A percentile compares a stretch with the other conserved stretches of the same genome.
Evolutionary conservation across 257 asterid genomes (phyloP).

Genomic region (Rhazya stricta): DNA sequence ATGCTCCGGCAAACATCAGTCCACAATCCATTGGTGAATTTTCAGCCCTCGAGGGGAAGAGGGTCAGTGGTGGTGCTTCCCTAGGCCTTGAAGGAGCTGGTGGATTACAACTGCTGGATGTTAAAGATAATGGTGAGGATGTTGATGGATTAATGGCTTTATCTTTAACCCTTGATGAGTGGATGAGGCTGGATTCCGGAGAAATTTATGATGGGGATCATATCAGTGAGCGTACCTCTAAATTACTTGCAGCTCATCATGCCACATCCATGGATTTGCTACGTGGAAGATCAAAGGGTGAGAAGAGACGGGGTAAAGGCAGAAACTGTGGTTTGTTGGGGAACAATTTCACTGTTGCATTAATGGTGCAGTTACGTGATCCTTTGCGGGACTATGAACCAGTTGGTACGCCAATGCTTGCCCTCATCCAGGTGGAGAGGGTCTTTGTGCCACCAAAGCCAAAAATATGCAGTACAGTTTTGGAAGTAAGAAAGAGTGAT

Average conservation of each 20-base stretch:
- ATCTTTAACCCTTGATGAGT: slow-evolving; percentile 84
- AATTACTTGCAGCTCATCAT: slow-evolving; percentile 86
- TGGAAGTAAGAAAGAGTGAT: slow-evolving; percentile 27
- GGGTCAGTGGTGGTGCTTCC: slow-evolving; percentile 42
- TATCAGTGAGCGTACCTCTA: slow-evolving; percentile 62
- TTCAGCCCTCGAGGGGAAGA: slow-evolving; percentile 73
- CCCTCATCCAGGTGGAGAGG: slow-evolving; percentile 93
- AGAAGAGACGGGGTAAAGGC: slow-evolving; percentile 66
- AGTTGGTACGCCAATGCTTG: slow-evolving; percentile 95
- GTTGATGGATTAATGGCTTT: slow-evolving; percentile 90
- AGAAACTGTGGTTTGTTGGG: slow-evolving; percentile 75
- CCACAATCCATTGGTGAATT: slow-evolving; percentile 58
- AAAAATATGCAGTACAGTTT: slow-evolving; percentile 57
- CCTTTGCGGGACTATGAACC: slow-evolving; percentile 84
- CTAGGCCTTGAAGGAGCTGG: slow-evolving; percentile 82
- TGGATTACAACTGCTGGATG: slow-evolving; percentile 73
- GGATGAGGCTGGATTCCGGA: slow-evolving; percentile 97
- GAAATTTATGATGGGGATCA: slow-evolving; percentile 69
- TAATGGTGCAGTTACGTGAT: slow-evolving; percentile 95
- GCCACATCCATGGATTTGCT: slow-evolving; percentile 62
- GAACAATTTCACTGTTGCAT: slow-evolving; percentile 84
- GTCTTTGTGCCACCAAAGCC: slow-evolving; percentile 89
- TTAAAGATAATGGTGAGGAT: slow-evolving; percentile 62
- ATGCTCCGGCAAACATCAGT: slow-evolving; percentile 64
- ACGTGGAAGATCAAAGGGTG: slow-evolving; percentile 67